Evolutionary conservation across 441 rosid species (phyloP), one percentile per base, ranked within the genome.

Genomic region (Jatropha multifida): DNA sequence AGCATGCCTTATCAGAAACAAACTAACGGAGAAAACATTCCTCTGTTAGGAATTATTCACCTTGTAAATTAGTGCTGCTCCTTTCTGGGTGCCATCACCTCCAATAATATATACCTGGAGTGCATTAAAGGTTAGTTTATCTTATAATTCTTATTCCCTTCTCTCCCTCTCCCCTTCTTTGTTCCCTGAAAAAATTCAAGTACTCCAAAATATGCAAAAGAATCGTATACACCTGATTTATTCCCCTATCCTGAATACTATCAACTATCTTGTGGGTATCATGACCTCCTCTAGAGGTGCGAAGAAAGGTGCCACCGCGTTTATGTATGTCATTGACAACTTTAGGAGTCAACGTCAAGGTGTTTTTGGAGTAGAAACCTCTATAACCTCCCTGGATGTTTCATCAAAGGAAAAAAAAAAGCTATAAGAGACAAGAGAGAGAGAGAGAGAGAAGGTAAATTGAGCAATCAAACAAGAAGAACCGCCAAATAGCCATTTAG

Each of bases 51-150:
- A 61, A 68, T 12, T 26, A 44, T 13, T 73, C 65, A 87, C 92
- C 83, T 87, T 80, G 59, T 74, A 84, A 77, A 87, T 88, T 69
- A 78, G 69, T 67, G 87, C 81, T 41, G 90, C 90, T 64, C 90
- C 89, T 66, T 63, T 86, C 59, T 85, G 92, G 58, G 90, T 85
- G 76, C 90, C 92, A 79, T 88, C 86, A 14, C 92, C 92, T 62
- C 90, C 89, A 56, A 88, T 86, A 59, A 87, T 84, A 70, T 82
- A 88, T 41, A 86, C 89, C 89, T 88, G 73, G 67, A 81, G 65
- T 38, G 77, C 63, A 52, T 61, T 49, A 77, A 56, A 65, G 14
- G 51, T 74, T 69, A 74, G 55, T 49, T 62, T 44, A 62, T 54
- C 70, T 54, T 59, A 46, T 18, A 5, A 46, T 63, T 46, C 23